Evolutionary conservation across 208 protist species (phyloP), one percentile per base, ranked within the genome.

Genomic region (Leishmania guyanensis): DNA sequence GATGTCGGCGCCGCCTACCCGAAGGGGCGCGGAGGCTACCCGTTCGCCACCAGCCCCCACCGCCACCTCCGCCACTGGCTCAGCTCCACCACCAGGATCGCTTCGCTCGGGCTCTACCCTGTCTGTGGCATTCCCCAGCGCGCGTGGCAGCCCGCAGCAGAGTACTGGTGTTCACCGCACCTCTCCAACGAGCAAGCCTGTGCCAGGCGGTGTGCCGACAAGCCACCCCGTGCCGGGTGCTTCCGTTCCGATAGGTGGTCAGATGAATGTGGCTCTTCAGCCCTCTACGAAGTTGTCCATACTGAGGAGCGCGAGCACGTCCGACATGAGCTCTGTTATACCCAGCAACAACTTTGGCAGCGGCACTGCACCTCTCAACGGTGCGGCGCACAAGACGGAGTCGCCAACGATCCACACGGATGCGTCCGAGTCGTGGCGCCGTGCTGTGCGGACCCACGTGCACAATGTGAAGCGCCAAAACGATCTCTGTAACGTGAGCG

Each of bases 351-450:
- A 12, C 69, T 74, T n/a, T 17, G 54, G 10, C 39, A 77, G 17
- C 16, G 10, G 56, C 73, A 29, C 73, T 9, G 20, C 33, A 2
- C 33, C 29, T 26, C n/a, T 33, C 33, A 65, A 10, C 54, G 29
- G 26, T 48, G 16, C 73, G 53, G 39, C 20, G 16, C 29, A 66
- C 73, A 48, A 22, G 36, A 48, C 5, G 20, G 73, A 77, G 73
- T 64, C 73, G 33, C 51, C 73, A 10, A 77, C 73, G 17, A 10
- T 54, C 43, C 62, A 50, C 39, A 50, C 33, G 76, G 76, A 71
- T 50, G 62, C 76, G 16, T 79, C 58, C 3, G 62, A 71, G 60
- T 79, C 76, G 60, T 79, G 76, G 76, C 76, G 76, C 51, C 76
- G 62, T 36, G 76, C 64, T 51, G 76, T 71, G 58, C 73, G 54